phyloP scores from a whole-genome alignment of 768 basidiomycete genomes.

The Epithele typhae region DNA sequence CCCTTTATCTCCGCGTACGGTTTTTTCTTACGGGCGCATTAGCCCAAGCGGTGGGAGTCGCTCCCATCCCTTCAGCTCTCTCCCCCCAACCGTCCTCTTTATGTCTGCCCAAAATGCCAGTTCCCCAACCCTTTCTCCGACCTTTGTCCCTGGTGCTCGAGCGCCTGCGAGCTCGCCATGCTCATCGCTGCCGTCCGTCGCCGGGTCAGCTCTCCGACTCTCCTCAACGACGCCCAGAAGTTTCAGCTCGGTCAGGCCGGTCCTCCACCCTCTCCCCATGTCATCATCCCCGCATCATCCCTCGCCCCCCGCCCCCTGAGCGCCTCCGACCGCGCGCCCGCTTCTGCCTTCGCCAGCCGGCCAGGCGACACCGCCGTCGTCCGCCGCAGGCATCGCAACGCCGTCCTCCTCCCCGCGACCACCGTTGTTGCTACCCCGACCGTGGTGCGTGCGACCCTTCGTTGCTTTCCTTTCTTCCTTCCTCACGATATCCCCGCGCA shows the following conservation, averaged over 20 bases:
- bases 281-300: too few relatives aligned
- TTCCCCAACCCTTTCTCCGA: constrained; percentile 17
- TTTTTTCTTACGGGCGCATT: neutral
- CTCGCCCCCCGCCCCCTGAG: too few relatives aligned
- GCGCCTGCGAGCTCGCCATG: constrained; percentile 11
- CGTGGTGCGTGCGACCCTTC: too few relatives aligned
- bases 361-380: too few relatives aligned
- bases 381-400: constrained; percentile 18
- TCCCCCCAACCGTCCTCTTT: constrained; percentile 20
- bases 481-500: neutral
- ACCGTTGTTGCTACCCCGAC: constrained; percentile 17
- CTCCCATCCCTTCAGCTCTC: constrained; percentile 20
- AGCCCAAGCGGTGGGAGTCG: constrained; percentile 24
- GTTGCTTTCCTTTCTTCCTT: neutral
- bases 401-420: constrained; percentile 13
- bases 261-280: neutral
- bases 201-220: constrained; percentile 20
- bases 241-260: constrained; percentile 19
- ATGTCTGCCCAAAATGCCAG: constrained; percentile 18
- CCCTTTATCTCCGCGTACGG: neutral
- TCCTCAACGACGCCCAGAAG: constrained; percentile 26
- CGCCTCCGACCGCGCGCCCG: too few relatives aligned
- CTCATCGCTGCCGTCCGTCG: constrained; percentile 13
- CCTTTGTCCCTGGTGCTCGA: constrained; percentile 23
- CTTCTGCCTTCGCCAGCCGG: too few relatives aligned